Evolutionary conservation across 331 rosid species (phyloP).

Genomic region (Quercus phellos): DNA sequence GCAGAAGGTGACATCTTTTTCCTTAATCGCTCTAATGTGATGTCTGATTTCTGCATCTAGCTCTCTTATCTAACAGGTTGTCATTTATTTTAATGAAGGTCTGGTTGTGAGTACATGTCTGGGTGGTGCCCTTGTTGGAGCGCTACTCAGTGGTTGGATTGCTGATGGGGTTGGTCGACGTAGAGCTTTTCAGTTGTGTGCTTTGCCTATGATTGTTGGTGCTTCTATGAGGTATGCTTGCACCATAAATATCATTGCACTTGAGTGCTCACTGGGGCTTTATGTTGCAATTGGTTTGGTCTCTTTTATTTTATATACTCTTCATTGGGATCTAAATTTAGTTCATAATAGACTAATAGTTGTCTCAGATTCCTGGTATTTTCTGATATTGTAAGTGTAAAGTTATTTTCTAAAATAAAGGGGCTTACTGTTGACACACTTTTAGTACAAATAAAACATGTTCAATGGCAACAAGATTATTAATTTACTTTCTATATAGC

Average conservation of each 20-base stretch:
- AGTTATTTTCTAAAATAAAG: neutral
- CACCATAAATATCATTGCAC: neutral
- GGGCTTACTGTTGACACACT: neutral
- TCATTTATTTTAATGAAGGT: conserved; percentile 47
- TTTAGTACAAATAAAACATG: neutral
- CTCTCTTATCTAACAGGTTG: conserved; percentile 9
- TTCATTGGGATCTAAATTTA: neutral
- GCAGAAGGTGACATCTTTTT: conserved; percentile 67
- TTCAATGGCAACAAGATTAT: too few relatives aligned
- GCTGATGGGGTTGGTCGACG: conserved; percentile 96
- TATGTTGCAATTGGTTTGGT: neutral
- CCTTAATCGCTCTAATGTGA: conserved; percentile 8
- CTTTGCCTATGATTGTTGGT: conserved; percentile 90
- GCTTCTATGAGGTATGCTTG: conserved; percentile 67
- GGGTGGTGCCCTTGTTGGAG: conserved; percentile 90
- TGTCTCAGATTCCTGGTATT: neutral
- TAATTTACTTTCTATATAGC: too few relatives aligned
- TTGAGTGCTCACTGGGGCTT: neutral
- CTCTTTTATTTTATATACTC: neutral
- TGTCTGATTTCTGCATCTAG: conserved; percentile 10
- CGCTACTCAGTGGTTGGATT: conserved; percentile 82
- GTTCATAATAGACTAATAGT: neutral
- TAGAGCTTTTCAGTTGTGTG: conserved; percentile 81
- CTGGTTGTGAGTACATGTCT: conserved; percentile 92
- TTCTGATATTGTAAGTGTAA: neutral